Base-by-base conservation (phyloP, 2,329 filamentous ascomycete species). In the Ploettnerulaceae sp. region DNA sequence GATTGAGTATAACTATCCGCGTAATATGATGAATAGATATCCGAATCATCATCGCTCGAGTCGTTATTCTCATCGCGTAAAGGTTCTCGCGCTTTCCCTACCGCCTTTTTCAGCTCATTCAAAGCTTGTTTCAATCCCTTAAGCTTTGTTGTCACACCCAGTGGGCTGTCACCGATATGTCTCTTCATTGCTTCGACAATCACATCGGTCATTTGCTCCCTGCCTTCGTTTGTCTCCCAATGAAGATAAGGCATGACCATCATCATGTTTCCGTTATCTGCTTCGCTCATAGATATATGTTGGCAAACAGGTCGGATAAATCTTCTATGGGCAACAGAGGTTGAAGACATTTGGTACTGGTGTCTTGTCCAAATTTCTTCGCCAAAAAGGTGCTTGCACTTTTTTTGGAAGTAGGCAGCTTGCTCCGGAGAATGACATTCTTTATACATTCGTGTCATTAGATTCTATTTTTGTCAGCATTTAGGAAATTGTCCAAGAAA, bases 141-240 rank as follows among this genome's bases (percentile, higher is more conserved):
- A 7, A 38, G 14, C 9, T 38, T 26, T 38, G 22, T 12, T 38
- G 22, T 38, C 5, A 15, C 14, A 2, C 5, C 12, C 20, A 24
- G 35, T 11, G 22, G 20, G 3, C 17, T 11, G 7, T 38, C 35
- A 7, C 35, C 40, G 25, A 33, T 31, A 11, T 20, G 31, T 12
- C 31, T 35, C 12, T 43, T 43, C 40, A 25, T 34, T 25, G 28
- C 40, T 24, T 33, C 40, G 7, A 32, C 26, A 20, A 43, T 43
- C 15, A 25, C 40, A 35, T 38, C 22, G 2, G 35, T 38, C 35
- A 38, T 38, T 12, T 38, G 25, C 7, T 38, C 35, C 20, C 35
- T 14, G 25, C 21, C 35, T 18, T 25, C 8, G 2, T 22, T 38
- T 17, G 35, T 38, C 20, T 38, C 35, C 35, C 35, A 38, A 28